Percentiles rank a stretch among this genome's conserved stretches.
phyloP scores from a whole-genome alignment of 306 rosid species.

The Fragaria vesca region DNA sequence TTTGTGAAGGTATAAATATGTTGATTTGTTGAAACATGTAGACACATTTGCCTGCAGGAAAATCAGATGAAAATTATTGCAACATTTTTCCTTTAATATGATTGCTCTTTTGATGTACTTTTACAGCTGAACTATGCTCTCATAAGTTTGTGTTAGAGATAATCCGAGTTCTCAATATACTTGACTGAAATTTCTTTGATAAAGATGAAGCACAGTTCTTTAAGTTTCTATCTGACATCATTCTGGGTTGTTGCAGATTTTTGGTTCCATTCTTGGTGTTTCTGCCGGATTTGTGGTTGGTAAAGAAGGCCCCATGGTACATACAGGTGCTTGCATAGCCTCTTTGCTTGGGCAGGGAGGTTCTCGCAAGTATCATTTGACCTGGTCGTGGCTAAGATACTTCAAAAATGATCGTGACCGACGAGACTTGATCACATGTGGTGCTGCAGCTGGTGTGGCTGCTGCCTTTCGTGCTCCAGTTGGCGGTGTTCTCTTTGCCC shows the following conservation, averaged over 20 bases:
- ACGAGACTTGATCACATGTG: conserved; percentile 87
- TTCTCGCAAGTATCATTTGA: conserved; percentile 61
- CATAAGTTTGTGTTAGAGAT: background rate
- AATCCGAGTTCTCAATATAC: background rate
- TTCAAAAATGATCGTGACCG: conserved; percentile 81
- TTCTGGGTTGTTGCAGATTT: conserved; percentile 49
- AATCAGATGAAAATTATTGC: background rate
- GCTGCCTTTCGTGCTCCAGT: conserved; percentile 93
- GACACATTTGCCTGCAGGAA: background rate
- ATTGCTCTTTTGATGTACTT: background rate
- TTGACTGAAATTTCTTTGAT: background rate
- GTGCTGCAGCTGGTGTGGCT: conserved; percentile 96
- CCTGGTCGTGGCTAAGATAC: conserved; percentile 77
- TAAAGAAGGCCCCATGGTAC: conserved; percentile 96
- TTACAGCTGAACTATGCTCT: background rate
- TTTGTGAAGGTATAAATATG: conserved; percentile 64
- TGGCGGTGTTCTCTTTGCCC: conserved; percentile 93
- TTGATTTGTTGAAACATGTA: background rate
- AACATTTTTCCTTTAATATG: no score
- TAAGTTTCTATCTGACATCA: background rate
- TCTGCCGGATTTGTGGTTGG: conserved; percentile 89
- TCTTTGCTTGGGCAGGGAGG: conserved; percentile 85
- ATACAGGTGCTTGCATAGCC: conserved; percentile 89
- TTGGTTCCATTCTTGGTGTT: conserved; percentile 82
- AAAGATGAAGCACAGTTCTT: background rate